Base-by-base conservation (phyloP, 441 rosid genomes). In the Adansonia rubrostipa region DNA sequence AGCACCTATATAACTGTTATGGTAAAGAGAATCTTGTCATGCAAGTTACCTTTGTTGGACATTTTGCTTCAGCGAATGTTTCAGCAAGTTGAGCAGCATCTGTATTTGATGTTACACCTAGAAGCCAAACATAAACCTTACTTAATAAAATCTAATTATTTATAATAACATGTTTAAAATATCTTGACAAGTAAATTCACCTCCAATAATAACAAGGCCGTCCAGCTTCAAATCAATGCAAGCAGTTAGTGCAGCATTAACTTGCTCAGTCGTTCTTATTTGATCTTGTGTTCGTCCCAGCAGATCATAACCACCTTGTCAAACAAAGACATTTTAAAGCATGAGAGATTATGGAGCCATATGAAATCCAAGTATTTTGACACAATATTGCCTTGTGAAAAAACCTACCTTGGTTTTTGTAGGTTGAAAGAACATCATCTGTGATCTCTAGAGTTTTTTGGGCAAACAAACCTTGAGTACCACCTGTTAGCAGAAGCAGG, bases 31-130 rank as follows among this genome's bases (percentile, higher is more conserved):
- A 22, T 53, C 14, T 33, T 40, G 6, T 48, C 70, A 14, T 63
- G 45, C 45, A 63, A 82, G 69, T 61, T 81, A 97, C 99, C 95
- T 94, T 97, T 15, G 99, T 97, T 75, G 88, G 84, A 86, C 99
- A 93, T 79, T 92, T 92, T 53, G 95, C 92, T 82, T 84, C 97
- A 54, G 94, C 92, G 84, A 97, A 97, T 82, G 92, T 94, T 83
- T 97, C 99, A 68, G 98, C 98, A 74, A 97, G 99, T 86, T 94
- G 97, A 84, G 98, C 99, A 33, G 98, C 99, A 90, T 97, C 99
- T 6, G 99, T 91, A 84, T 97, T 94, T 80, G 99, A 97, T 53
- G 92, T 97, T 60, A 97, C 97, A 77, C 99, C 99, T 97, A 77
- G 74, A 88, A 86, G 84, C 50, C 79, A 75, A 40, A 78, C 70